Evolutionary conservation across 179 eudicot genomes (phyloP), one percentile per base, ranked within the genome.

Genomic region (Silene vulgaris): DNA sequence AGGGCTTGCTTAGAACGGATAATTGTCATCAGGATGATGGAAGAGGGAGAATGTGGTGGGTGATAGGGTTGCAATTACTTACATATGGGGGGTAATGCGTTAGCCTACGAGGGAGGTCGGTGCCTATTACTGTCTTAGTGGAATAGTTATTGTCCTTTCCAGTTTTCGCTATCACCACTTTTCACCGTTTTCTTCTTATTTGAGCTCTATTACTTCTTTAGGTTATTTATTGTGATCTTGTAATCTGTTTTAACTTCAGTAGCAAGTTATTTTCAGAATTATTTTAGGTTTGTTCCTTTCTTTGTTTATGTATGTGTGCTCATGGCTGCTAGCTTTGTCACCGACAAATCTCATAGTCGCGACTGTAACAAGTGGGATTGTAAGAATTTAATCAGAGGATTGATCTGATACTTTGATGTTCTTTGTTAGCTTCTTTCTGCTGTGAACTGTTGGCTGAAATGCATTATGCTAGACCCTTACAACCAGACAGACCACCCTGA

Each of bases 381-480:
- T 1, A 65, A 14, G 5, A 4, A 13, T 40, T 19, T 37, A 20
- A 1, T 69, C 5, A 30, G 62, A 52, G 40, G 40, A 2, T 14
- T 73, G 21, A 28, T 59, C 40, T 77, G 71, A 69, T 54, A 63
- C 30, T 28, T 74, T 77, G 54, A 40, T 54, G 19, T 74, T 70
- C 28, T 52, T 43, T 74, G 69, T 80, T 91, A 92, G 98, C 87
- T 92, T 80, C 92, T 94, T 76, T 94, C 98, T 80, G 98, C 97
- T 56, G 90, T 90, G 35, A 94, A 94, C 84, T 94, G 98, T 86
- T 94, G 98, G 98, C 90, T 94, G n/a, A 94, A 94, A 83, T 94
- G 98, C 88, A 87, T 94, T 79, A 69, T 89, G 82, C 80, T 94
- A 43, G 98, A 94, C 70, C 94, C 98, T 73, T 90, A 89, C 85